A percentile compares a stretch with the other conserved stretches of the same genome.
Conservation (phyloP, 805 yeast genomes). For the Schwanniomyces occidentalis region DNA sequence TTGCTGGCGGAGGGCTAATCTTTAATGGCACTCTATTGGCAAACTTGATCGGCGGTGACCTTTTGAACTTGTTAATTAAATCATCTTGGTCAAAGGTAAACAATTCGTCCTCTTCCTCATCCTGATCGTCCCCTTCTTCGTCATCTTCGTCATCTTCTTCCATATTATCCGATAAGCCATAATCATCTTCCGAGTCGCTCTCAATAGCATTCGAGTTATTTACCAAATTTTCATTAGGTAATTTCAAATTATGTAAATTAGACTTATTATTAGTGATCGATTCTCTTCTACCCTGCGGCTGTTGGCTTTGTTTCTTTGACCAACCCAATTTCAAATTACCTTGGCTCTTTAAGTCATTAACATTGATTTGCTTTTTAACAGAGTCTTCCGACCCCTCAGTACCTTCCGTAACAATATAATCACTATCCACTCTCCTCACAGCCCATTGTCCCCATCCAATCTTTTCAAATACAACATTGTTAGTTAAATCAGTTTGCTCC, state of each 20-base stretch:
- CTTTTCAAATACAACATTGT: constrained; percentile 77
- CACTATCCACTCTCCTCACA: constrained; percentile 55
- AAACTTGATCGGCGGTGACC: constrained; percentile 38
- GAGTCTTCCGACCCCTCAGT: constrained; percentile 20
- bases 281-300: constrained; percentile 39
- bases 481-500: constrained; percentile 65
- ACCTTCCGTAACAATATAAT: constrained; percentile 50
- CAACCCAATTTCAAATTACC: constrained; percentile 38
- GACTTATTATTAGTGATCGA: constrained; percentile 49
- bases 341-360: constrained; percentile 35
- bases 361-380: constrained; percentile 26
- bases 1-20: constrained; percentile 40
- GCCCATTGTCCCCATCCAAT: constrained; percentile 99
- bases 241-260: constrained; percentile 46
- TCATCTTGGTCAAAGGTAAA: constrained; percentile 30
- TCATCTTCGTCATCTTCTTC: constrained; percentile 30
- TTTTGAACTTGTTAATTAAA: constrained; percentile 11
- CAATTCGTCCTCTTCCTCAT: constrained; percentile 20
- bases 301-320: constrained; percentile 33
- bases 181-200: constrained; percentile 34
- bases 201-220: constrained; percentile 21
- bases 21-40: constrained; percentile 45
- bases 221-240: constrained; percentile 41
- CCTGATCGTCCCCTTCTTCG: constrained; percentile 22
- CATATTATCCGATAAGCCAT: constrained; percentile 12